Percentiles rank a stretch among this genome's conserved stretches.
phyloP scores from a whole-genome alignment of 129 eudicot genomes.

The Cynara cardunculus region DNA sequence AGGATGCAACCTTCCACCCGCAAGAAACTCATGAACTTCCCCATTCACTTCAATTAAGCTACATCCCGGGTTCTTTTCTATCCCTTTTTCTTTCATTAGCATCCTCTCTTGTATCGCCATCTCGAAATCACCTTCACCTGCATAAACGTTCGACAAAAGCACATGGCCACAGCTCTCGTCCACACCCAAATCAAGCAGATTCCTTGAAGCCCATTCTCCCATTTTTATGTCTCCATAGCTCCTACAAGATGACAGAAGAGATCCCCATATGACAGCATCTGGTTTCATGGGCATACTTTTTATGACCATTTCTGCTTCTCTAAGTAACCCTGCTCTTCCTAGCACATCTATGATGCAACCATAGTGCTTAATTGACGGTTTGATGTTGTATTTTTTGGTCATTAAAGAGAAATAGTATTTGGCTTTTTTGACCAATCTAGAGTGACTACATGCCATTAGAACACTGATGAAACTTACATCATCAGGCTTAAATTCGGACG shows the following conservation, averaged over 20 bases:
- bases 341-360: conserved; percentile 67
- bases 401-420: conserved; percentile 43
- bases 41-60: conserved; percentile 66
- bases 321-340: conserved; percentile 51
- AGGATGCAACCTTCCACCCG: conserved; percentile 50
- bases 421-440: conserved; percentile 43
- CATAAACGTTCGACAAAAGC: conserved; percentile 65
- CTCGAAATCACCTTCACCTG: conserved; percentile 44
- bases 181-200: conserved; percentile 39
- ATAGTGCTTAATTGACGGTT: conserved; percentile 62
- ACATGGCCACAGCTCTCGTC: conserved; percentile 45
- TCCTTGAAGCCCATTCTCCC: conserved; percentile 46
- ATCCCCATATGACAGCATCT: conserved; percentile 66
- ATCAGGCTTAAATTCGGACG: conserved; percentile 37
- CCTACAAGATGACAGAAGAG: conserved; percentile 51
- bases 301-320: conserved; percentile 53
- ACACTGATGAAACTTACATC: conserved; percentile 51
- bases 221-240: conserved; percentile 42
- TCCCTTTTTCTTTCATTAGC: conserved; percentile 45
- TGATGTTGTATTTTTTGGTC: conserved; percentile 35
- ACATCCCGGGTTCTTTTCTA: conserved; percentile 55
- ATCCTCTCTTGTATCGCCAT: conserved; percentile 52
- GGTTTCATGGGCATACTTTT: conserved; percentile 61
- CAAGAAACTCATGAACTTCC: conserved; percentile 62
- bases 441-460: conserved; percentile 59